Evolutionary conservation across 225 moss, liverwort and hornwort species (phyloP).

Genomic region (Bryoerythrophyllum caledonicum): DNA sequence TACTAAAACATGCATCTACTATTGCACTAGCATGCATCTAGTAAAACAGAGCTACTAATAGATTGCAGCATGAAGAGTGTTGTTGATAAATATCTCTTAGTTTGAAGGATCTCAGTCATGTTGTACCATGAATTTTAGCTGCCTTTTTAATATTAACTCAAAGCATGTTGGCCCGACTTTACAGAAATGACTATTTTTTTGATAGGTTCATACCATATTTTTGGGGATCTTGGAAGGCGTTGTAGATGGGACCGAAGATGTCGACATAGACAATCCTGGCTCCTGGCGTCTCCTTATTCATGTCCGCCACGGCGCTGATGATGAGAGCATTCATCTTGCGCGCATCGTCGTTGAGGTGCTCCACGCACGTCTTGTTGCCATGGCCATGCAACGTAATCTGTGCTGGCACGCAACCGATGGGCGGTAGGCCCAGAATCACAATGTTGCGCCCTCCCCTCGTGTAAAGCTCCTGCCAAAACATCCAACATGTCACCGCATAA

Average conservation of each 20-base stretch:
- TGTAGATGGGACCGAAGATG: slow-evolving; percentile 43
- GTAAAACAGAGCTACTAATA: no score
- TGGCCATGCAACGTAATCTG: slow-evolving; percentile 47
- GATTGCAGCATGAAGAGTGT: no score
- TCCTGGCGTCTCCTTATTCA: slow-evolving; percentile 39
- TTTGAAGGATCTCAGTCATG: no score
- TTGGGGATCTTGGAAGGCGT: slow-evolving; percentile 55
- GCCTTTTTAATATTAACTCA: no score
- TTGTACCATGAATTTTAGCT: no score
- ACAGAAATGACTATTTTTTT: no score
- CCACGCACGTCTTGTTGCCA: slow-evolving; percentile 35
- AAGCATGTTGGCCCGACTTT: no score
- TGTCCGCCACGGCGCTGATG: not conserved
- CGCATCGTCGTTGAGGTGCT: slow-evolving; percentile 29
- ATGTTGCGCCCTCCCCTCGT: slow-evolving; percentile 55
- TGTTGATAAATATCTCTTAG: no score
- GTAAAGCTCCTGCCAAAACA: slow-evolving; percentile 50
- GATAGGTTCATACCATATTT: slow-evolving; percentile 40
- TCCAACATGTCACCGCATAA: not conserved
- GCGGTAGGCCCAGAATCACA: slow-evolving; percentile 48
- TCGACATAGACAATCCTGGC: slow-evolving; percentile 47
- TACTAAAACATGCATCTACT: no score
- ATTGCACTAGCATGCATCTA: no score
- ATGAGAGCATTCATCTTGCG: slow-evolving; percentile 35
- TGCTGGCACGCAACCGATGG: slow-evolving; percentile 66